phyloP scores from a whole-genome alignment of 345 rosid genomes.

The Microthlaspi erraticum region DNA sequence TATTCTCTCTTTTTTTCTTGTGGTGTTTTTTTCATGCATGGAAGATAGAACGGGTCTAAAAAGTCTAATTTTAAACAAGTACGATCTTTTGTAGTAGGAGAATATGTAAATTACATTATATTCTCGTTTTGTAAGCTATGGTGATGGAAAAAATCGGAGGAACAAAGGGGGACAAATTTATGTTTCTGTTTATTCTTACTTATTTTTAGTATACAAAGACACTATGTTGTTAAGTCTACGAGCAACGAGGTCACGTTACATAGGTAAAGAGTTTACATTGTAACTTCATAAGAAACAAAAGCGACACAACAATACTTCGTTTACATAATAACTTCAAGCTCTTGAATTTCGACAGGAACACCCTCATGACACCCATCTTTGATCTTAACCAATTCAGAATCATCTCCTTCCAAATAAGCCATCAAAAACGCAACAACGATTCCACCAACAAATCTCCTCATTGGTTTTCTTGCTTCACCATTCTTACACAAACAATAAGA shows the following conservation, averaged over 20 bases:
- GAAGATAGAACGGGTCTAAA: not conserved
- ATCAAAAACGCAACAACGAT: conserved; percentile 65
- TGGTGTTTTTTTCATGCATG: not conserved
- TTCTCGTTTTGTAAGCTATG: conserved; percentile 19
- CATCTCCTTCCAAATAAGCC: conserved; percentile 64
- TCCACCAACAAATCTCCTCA: conserved; percentile 83
- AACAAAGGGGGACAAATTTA: not conserved
- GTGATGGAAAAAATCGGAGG: not conserved
- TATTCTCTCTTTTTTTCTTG: conserved; percentile 2
- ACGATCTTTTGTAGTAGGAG: not conserved
- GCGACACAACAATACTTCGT: not conserved
- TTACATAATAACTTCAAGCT: conserved; percentile 40
- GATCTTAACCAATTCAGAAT: conserved; percentile 53
- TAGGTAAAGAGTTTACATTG: not conserved
- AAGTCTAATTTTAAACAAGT: not conserved
- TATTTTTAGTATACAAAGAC: not conserved
- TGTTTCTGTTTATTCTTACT: not conserved
- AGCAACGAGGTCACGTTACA: not conserved
- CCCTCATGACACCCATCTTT: conserved; percentile 52
- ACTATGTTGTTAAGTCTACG: not conserved
- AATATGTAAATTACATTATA: conserved; percentile 21
- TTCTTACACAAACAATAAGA: conserved; percentile 74
- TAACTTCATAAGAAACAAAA: conserved; percentile 7
- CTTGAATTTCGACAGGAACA: conserved; percentile 62
- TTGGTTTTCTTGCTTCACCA: conserved; percentile 72